These are phyloP conservation scores for Acaromyces ingoldii DNA, from an alignment of 1,284 basidiomycete species.

Conservation along the genomic window DNA sequence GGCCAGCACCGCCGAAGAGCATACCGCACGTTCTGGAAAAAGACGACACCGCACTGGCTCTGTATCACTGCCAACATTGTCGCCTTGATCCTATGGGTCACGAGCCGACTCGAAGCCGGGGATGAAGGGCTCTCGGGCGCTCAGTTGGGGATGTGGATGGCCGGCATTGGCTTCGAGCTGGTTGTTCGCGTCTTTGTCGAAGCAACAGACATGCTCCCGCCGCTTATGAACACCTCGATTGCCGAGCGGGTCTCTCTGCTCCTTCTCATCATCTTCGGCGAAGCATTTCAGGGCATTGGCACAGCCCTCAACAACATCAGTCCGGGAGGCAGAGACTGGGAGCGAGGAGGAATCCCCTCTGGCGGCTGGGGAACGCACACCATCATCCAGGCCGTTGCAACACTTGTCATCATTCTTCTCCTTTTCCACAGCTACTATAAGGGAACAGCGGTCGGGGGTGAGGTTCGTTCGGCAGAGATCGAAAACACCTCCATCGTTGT, in stretches of 20 bases:
- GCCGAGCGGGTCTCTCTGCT: slow-evolving; percentile 22
- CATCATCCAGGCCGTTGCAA: slow-evolving; percentile 15
- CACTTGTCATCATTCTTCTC: slow-evolving; percentile 22
- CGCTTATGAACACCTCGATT: slow-evolving; percentile 13
- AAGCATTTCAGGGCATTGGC: slow-evolving; percentile 22
- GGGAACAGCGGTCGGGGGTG: too few species aligned
- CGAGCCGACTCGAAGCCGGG: slow-evolving; percentile 12
- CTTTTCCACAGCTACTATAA: slow-evolving; percentile 25
- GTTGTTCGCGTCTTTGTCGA: slow-evolving; percentile 15
- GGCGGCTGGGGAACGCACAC: slow-evolving; percentile 24
- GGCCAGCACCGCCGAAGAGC: not conserved
- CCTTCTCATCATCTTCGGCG: slow-evolving; percentile 25
- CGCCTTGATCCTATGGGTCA: slow-evolving; percentile 20
- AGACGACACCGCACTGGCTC: not conserved
- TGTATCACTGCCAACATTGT: slow-evolving; percentile 2
- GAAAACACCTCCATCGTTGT: slow-evolving; percentile 12
- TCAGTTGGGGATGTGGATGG: slow-evolving; percentile 25
- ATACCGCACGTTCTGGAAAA: not conserved
- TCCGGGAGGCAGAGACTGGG: slow-evolving; percentile 14
- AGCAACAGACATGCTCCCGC: slow-evolving; percentile 11
- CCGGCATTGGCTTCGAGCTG: slow-evolving; percentile 15
- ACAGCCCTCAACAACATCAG: slow-evolving; percentile 23
- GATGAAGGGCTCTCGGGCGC: slow-evolving; percentile 8
- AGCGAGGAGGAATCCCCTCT: slow-evolving; percentile 9
- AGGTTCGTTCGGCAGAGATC: too few species aligned